Conservation (phyloP, 352 stramenopile genomes). For the Phytophthora quininea region DNA sequence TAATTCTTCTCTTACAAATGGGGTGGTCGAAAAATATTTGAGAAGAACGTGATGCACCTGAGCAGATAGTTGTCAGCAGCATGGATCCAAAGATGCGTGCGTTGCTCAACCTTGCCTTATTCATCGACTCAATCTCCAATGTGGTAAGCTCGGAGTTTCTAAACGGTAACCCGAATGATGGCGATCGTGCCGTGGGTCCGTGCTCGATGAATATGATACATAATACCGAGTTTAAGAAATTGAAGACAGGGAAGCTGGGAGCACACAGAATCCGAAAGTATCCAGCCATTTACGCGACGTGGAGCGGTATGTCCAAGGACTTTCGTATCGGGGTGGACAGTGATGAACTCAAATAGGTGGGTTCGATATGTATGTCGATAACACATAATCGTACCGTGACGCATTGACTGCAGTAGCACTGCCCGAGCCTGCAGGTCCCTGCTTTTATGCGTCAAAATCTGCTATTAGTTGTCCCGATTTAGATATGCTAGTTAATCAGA, state of each 20-base stretch:
- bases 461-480: neutral
- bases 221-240: constrained; percentile 3
- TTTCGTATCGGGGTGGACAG: constrained; percentile 11
- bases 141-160: constrained; percentile 11
- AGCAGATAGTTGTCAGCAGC: constrained; percentile 27
- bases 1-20: constrained; percentile 15
- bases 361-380: constrained; percentile 17
- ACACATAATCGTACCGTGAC: constrained; percentile 18
- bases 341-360: constrained; percentile 18
- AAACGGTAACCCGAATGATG: constrained; percentile 17
- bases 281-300: constrained; percentile 15
- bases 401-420: constrained; percentile 11
- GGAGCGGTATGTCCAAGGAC: constrained; percentile 15
- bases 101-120: constrained; percentile 22
- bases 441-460: constrained; percentile 17
- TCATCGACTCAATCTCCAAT: constrained; percentile 14
- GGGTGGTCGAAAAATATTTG: constrained; percentile 30
- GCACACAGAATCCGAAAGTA: constrained; percentile 10
- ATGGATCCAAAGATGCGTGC: constrained; percentile 24
- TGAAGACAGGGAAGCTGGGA: constrained; percentile 11
- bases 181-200: constrained; percentile 13
- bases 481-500: constrained; percentile 9
- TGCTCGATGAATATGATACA: constrained; percentile 20
- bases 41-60: constrained; percentile 26
- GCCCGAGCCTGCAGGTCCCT: constrained; percentile 12